These are phyloP conservation scores for Didymella keratinophila DNA, from an alignment of 2,329 filamentous ascomycete species.

Conservation along the genomic window DNA sequence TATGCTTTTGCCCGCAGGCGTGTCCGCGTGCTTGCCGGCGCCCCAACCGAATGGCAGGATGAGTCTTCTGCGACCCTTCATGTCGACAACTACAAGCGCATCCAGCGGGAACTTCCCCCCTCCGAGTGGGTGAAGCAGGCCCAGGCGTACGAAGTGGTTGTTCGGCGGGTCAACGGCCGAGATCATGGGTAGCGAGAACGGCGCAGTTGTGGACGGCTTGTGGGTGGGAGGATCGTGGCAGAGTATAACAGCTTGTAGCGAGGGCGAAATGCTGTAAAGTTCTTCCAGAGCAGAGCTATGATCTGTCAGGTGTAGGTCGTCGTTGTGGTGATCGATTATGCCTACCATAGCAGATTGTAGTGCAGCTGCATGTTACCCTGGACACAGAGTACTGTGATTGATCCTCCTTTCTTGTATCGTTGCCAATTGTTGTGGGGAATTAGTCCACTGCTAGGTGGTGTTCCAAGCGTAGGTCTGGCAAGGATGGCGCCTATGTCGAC, in stretches of 20 bases:
- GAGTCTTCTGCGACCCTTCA: constrained; percentile 47
- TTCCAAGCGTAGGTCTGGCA: constrained; percentile 35
- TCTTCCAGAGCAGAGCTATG: constrained; percentile 39
- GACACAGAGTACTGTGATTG: constrained; percentile 43
- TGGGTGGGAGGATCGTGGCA: constrained; percentile 46
- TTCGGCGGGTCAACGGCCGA: constrained; percentile 43
- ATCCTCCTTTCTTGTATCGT: constrained; percentile 29
- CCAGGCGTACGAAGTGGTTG: constrained; percentile 52
- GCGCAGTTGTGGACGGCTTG: constrained; percentile 31
- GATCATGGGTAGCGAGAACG: constrained; percentile 43
- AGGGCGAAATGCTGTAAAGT: constrained; percentile 43
- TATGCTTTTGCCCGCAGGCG: constrained; percentile 42
- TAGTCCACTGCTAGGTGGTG: constrained; percentile 25
- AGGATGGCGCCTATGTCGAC: constrained; percentile 45
- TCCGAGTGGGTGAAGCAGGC: constrained; percentile 55
- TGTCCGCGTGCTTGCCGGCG: constrained; percentile 47
- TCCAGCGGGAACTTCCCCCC: constrained; percentile 55
- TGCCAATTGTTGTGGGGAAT: constrained; percentile 40
- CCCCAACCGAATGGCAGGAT: constrained; percentile 58
- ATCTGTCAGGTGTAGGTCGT: constrained; percentile 5
- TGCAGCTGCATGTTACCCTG: constrained; percentile 47
- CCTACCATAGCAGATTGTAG: constrained; percentile 48
- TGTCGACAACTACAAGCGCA: constrained; percentile 55
- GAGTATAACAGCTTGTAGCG: constrained; percentile 45
- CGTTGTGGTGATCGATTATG: neutral